phyloP scores from a whole-genome alignment of 2,329 filamentous ascomycete genomes.

The Aureobasidium vineae region DNA sequence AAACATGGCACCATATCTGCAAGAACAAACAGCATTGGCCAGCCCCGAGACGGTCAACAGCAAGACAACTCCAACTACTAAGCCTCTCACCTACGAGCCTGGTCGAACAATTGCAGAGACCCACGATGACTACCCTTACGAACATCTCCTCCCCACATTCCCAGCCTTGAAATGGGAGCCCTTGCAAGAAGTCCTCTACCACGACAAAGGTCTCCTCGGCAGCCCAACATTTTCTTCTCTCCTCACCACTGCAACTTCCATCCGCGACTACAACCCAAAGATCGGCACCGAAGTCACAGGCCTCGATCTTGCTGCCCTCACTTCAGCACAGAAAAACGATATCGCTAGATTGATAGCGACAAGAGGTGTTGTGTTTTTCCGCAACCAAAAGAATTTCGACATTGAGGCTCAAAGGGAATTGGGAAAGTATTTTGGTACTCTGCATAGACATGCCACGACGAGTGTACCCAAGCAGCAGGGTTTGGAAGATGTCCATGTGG shows the following conservation, averaged over 20 bases:
- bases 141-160: conserved; percentile 54
- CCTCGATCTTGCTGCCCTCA: conserved; percentile 52
- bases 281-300: conserved; percentile 56
- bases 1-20: conserved; percentile 11
- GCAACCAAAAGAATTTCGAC: conserved; percentile 52
- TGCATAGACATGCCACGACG: conserved; percentile 25
- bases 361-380: conserved; percentile 59
- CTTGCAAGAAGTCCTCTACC: conserved; percentile 50
- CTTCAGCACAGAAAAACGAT: conserved; percentile 54
- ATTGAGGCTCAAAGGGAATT: conserved; percentile 38
- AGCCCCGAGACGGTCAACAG: too few species aligned
- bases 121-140: conserved; percentile 52
- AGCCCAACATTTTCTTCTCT: conserved; percentile 55
- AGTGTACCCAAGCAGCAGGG: conserved; percentile 50
- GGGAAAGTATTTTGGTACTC: conserved; percentile 28
- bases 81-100: conserved; percentile 46
- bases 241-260: conserved; percentile 52
- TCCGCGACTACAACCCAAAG: conserved; percentile 58
- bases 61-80: background rate
- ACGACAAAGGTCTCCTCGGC: conserved; percentile 56
- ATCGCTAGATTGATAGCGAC: conserved; percentile 54
- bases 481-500: conserved; percentile 57
- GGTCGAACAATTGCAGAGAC: conserved; percentile 48
- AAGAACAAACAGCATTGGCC: background rate
- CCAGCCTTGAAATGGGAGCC: conserved; percentile 46